Conservation (phyloP, 1,284 basidiomycete species). For the Leucoagaricus sp. region DNA sequence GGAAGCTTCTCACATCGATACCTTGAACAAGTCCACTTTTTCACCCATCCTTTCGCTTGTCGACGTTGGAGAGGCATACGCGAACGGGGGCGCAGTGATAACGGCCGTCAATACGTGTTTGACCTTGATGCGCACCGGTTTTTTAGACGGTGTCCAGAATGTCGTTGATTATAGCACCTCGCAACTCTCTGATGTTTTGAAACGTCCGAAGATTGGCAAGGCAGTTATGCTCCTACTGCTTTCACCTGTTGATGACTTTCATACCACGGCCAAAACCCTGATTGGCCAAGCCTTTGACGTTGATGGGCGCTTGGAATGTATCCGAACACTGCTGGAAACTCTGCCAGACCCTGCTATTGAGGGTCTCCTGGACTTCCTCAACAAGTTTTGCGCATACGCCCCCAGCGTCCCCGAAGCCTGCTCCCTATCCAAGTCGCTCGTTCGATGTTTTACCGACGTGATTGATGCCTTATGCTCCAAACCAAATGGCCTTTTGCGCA, state of each 20-base stretch:
- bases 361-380: slow-evolving; percentile 69
- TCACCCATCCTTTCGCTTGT: slow-evolving; percentile 35
- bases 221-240: slow-evolving; percentile 70
- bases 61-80: slow-evolving; percentile 21
- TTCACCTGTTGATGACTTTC: slow-evolving; percentile 77
- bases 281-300: slow-evolving; percentile 84
- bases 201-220: slow-evolving; percentile 51
- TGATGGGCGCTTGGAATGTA: slow-evolving; percentile 84
- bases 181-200: slow-evolving; percentile 53
- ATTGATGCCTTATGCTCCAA: slow-evolving; percentile 83
- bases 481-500: slow-evolving; percentile 68
- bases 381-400: slow-evolving; percentile 66
- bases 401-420: slow-evolving; percentile 79
- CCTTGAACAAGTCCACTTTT: slow-evolving; percentile 55
- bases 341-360: slow-evolving; percentile 65
- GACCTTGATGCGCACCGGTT: slow-evolving; percentile 55
- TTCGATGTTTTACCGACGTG: slow-evolving; percentile 89
- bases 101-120: slow-evolving; percentile 62
- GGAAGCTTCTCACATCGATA: slow-evolving; percentile 66
- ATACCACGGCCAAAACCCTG: slow-evolving; percentile 72
- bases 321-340: slow-evolving; percentile 72
- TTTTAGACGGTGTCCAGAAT: slow-evolving; percentile 61
- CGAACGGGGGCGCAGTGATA: slow-evolving; percentile 35
- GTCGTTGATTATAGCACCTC: slow-evolving; percentile 58
- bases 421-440: slow-evolving; percentile 82